Conservation (phyloP, 805 yeast genomes). For the Komagataella ulmi region DNA sequence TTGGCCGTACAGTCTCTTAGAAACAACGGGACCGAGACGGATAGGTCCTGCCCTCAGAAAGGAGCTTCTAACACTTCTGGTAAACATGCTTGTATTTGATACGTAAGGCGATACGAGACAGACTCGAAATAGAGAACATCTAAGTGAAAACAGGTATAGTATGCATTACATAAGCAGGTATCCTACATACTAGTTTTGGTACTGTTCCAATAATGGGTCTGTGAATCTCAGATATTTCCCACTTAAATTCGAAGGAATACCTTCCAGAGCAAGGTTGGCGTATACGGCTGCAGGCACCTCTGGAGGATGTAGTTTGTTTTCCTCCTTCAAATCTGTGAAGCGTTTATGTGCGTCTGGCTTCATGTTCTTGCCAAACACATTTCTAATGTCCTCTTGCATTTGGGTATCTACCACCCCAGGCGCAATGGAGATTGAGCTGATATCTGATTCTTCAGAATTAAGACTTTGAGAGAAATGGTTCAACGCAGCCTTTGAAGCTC, state of each 20-base stretch:
- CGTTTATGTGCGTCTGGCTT: constrained; percentile 38
- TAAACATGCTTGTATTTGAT: neutral
- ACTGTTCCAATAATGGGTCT: constrained; percentile 19
- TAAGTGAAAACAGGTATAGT: too few species aligned
- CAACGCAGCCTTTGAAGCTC: constrained; percentile 76
- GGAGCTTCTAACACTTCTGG: neutral
- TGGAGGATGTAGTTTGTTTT: constrained; percentile 50
- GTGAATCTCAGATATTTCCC: constrained; percentile 60
- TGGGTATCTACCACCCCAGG: constrained; percentile 92
- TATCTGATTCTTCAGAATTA: constrained; percentile 50
- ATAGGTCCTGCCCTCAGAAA: neutral
- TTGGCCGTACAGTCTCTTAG: neutral
- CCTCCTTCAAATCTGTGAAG: constrained; percentile 50
- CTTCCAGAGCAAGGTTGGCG: constrained; percentile 50
- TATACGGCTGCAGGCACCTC: constrained; percentile 60
- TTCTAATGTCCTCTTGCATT: constrained; percentile 79
- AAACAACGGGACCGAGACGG: neutral
- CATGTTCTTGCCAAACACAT: constrained; percentile 48
- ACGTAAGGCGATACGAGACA: neutral
- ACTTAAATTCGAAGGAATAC: constrained; percentile 40
- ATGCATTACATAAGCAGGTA: neutral
- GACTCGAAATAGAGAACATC: neutral
- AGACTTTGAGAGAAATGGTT: constrained; percentile 62
- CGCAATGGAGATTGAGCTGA: constrained; percentile 63
- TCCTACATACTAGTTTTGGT: neutral